Evolutionary conservation across 2,329 filamentous ascomycete genomes (phyloP), one percentile per base, ranked within the genome.

Genomic region (Aspergillus transmontanensis): DNA sequence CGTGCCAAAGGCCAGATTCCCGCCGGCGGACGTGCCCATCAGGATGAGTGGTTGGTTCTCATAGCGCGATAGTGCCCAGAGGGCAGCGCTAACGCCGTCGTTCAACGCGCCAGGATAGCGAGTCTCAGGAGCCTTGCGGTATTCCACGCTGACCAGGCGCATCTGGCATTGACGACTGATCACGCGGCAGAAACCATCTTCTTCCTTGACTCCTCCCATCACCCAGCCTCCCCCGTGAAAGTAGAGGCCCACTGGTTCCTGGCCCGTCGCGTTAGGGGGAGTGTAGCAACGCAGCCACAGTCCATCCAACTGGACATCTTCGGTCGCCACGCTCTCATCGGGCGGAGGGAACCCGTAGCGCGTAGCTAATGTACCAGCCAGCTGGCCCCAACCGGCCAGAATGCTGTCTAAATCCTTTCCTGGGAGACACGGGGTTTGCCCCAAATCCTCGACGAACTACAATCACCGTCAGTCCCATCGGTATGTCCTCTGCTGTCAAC

Each of bases 161-260:
- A 56, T 48, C 16, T 39, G 23, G 12, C 26, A 43, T 26, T 36
- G 9, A 30, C 59, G 59, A 56, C 62, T 53, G 12, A 65, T 48
- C 1, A 51, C 14, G 6, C 63, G 63, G 14, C 55, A 60, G 16
- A 58, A 12, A 4, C 32, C 41, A 34, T 66, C 63, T 54, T 67
- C 61, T 1, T 59, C 28, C 2, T 65, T 36, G 12, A 67, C 58
- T 41, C 57, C 54, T 11, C 64, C 65, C 59, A 66, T 64, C 2
- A 32, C 28, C 64, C 64, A 67, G 7, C 66, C 66, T n/a, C 66
- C 66, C 14, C 61, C 66, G 43, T 67, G 66, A 32, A 67, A 58
- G 54, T 57, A 67, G 21, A 67, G 14, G n/a, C 45, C 59, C 4
- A 66, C 73, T 92, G 96, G 76, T 23, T 46, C 21, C 16, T 4